Evolutionary conservation across 169 alveolate species (phyloP), one percentile per base, ranked within the genome.

Genomic region (Plasmodium knowlesi): DNA sequence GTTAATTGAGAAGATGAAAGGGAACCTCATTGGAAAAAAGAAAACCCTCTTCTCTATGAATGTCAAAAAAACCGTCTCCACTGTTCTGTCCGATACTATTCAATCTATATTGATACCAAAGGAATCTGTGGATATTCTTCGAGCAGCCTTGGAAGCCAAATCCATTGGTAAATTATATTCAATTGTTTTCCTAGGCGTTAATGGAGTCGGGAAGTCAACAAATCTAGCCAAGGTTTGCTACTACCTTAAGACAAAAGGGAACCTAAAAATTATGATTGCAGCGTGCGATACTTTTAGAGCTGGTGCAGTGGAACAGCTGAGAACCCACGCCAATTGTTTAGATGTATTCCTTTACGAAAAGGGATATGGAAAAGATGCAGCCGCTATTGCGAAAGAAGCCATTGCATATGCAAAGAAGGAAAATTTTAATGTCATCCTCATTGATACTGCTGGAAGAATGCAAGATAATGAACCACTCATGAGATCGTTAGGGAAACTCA

Each of bases 361-460:
- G 79, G 99, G 99, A 46, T 99, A 99, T 95, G 99, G 99, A 81
- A 98, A 99, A 96, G 99, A 99, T 90, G 99, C 99, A 12, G 99
- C 99, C 10, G 97, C 97, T 54, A 98, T 99, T 54, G 99, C 99
- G 32, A 97, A 97, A 82, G 99, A 98, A 92, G 99, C 99, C 32
- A 94, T 99, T 46, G 82, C 97, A 70, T 97, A 97, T 74, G 99
- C 99, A 14, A 94, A 96, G 80, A 96, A 97, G 25, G 98, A 98
- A 92, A 98, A 98, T 16, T 96, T 91, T 86, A 99, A 99, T 83
- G 99, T 99, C 34, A 99, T 99, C 6, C 97, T 99, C 46, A 98
- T 99, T 39, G 99, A 99, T 96, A 99, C 99, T 4, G 99, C 99
- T 6, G 99, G 99, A 2, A 98, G 99, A 93, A 99, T 99, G 99